Conservation (phyloP, 2,329 filamentous ascomycete genomes). For the Didymella segeticola region DNA sequence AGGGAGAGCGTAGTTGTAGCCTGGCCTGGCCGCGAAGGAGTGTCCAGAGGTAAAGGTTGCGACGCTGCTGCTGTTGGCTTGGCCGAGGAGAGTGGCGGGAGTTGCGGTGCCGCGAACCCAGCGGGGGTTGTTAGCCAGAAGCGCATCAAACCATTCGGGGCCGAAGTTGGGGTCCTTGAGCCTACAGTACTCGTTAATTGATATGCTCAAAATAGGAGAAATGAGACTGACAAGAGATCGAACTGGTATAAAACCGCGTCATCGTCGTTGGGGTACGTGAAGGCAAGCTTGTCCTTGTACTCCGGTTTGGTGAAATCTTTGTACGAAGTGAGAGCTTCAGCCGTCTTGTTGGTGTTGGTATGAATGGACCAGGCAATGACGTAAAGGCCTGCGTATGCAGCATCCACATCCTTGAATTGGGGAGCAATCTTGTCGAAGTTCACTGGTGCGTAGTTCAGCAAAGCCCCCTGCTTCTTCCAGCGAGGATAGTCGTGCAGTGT, state of each 20-base stretch:
- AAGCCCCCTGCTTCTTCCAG: conserved; percentile 57
- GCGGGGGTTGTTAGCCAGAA: conserved; percentile 57
- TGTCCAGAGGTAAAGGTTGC: conserved; percentile 26
- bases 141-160: conserved; percentile 55
- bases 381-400: conserved; percentile 54
- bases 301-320: conserved; percentile 56
- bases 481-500: conserved; percentile 60
- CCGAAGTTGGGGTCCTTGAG: conserved; percentile 48
- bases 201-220: background rate
- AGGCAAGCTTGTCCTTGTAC: conserved; percentile 61
- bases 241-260: conserved; percentile 62
- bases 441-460: conserved; percentile 59
- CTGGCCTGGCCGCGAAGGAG: background rate
- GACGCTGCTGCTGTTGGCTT: conserved; percentile 29
- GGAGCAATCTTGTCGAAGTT: conserved; percentile 55
- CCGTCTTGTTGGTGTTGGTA: conserved; percentile 45
- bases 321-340: conserved; percentile 48
- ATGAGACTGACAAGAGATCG: conserved; percentile 50
- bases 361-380: conserved; percentile 49
- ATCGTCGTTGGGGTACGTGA: conserved; percentile 66
- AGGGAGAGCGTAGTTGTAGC: conserved; percentile 33
- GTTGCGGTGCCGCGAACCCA: conserved; percentile 62
- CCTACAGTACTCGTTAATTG: conserved; percentile 16
- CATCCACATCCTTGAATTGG: conserved; percentile 52
- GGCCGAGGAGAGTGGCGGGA: conserved; percentile 46